Evolutionary conservation across 2,329 filamentous ascomycete genomes (phyloP).

Genomic region (Trichoderma sp.): DNA sequence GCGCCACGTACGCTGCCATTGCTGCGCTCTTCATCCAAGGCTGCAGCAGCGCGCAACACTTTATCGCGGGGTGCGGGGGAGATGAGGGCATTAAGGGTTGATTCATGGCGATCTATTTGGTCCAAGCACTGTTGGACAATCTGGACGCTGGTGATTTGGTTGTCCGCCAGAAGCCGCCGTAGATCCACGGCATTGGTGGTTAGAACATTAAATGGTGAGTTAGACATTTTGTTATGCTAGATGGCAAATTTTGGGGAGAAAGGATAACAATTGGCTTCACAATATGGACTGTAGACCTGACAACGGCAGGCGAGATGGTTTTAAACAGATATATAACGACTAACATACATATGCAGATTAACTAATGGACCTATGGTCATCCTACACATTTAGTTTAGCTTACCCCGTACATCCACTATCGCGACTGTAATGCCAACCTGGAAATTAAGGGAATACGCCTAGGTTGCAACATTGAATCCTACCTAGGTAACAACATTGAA

Average conservation of each 20-base stretch:
- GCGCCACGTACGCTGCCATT: slow-evolving; percentile 23
- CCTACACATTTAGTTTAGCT: no score
- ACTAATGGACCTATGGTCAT: background rate
- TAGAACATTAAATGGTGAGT: background rate
- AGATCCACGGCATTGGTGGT: slow-evolving; percentile 4
- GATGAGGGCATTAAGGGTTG: slow-evolving; percentile 22
- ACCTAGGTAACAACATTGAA: no score
- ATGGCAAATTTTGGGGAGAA: background rate
- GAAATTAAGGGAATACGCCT: background rate
- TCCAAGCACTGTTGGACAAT: slow-evolving; percentile 14
- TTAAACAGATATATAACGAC: background rate
- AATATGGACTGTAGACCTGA: background rate
- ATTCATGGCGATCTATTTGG: slow-evolving; percentile 23
- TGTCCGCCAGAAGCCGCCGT: slow-evolving; percentile 14
- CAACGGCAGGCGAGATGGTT: background rate
- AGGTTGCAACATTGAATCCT: no score
- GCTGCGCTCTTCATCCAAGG: slow-evolving; percentile 25
- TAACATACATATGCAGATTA: background rate
- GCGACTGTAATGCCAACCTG: background rate
- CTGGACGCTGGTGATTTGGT: slow-evolving; percentile 3
- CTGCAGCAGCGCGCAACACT: slow-evolving; percentile 18
- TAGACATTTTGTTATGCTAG: background rate
- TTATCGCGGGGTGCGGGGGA: slow-evolving; percentile 21
- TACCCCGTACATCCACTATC: background rate
- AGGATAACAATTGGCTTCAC: background rate